Conservation (phyloP, 2,329 filamentous ascomycete genomes). For the Verticillium alfalfae region DNA sequence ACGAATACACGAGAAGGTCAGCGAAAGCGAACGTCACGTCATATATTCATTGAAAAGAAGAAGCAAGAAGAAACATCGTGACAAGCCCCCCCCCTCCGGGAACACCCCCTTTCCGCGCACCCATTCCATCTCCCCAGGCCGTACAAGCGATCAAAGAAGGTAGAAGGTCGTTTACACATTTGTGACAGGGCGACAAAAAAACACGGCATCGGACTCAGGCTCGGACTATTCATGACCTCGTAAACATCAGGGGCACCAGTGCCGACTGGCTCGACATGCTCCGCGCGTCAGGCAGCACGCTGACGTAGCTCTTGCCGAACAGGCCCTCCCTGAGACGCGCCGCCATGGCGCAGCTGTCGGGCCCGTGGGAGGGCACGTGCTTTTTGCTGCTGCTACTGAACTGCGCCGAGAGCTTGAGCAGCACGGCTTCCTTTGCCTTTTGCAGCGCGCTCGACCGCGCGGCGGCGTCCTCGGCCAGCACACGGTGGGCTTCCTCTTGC, state of each 20-base stretch:
- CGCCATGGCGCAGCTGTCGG: slow-evolving; percentile 22
- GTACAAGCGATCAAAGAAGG: not conserved
- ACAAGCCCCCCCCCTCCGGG: not conserved
- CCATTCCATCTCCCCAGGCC: not conserved
- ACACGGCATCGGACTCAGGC: no score
- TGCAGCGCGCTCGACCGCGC: slow-evolving; percentile 49
- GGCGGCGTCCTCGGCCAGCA: slow-evolving; percentile 51
- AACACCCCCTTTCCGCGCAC: not conserved
- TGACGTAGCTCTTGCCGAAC: slow-evolving; percentile 29
- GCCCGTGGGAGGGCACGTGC: slow-evolving; percentile 6
- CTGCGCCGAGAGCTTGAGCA: slow-evolving; percentile 52
- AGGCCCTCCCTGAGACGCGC: slow-evolving; percentile 34
- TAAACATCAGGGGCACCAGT: slow-evolving; percentile 57
- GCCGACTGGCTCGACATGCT: slow-evolving; percentile 47
- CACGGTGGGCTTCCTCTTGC: slow-evolving; percentile 49
- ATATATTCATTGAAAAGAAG: not conserved
- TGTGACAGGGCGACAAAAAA: no score
- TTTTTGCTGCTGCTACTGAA: slow-evolving; percentile 21
- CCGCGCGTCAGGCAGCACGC: slow-evolving; percentile 34
- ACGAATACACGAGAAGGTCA: no score
- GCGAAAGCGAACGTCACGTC: not conserved
- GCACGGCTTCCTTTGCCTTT: slow-evolving; percentile 55
- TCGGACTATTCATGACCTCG: slow-evolving; percentile 27
- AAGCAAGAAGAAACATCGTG: not conserved
- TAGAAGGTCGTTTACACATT: not conserved